phyloP scores from a whole-genome alignment of 2,329 filamentous ascomycete species.

The Atkinsonella texensis region DNA sequence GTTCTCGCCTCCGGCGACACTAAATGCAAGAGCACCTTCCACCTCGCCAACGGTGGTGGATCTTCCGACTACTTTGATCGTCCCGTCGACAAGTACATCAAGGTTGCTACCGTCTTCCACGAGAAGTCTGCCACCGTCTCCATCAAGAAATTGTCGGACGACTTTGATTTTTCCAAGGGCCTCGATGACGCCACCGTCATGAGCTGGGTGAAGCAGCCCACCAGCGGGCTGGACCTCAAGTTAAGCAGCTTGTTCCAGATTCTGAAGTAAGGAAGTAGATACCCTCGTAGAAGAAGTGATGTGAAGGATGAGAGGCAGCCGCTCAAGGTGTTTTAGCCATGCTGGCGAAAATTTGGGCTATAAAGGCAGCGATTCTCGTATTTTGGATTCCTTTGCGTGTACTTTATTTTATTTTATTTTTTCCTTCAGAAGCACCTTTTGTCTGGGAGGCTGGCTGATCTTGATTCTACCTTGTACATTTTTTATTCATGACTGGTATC shows the following conservation, averaged over 20 bases:
- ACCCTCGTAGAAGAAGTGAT: background rate
- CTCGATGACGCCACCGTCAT: slow-evolving; percentile 27
- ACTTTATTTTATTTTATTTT: background rate
- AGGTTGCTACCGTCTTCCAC: slow-evolving; percentile 52
- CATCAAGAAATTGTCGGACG: slow-evolving; percentile 39
- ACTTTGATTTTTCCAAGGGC: slow-evolving; percentile 27
- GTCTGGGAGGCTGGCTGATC: background rate
- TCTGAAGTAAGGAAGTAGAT: background rate
- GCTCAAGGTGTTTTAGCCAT: background rate
- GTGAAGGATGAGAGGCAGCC: background rate
- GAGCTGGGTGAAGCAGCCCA: slow-evolving; percentile 17
- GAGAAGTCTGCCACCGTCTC: slow-evolving; percentile 36
- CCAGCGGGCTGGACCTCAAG: slow-evolving; percentile 1
- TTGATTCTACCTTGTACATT: background rate
- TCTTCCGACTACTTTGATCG: slow-evolving; percentile 62
- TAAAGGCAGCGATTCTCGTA: background rate
- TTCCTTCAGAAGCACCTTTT: background rate
- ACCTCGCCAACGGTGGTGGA: slow-evolving; percentile 50
- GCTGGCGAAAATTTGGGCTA: background rate
- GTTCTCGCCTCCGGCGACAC: slow-evolving; percentile 52
- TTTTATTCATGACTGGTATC: background rate
- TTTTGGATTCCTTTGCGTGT: background rate
- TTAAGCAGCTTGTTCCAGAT: slow-evolving; percentile 15
- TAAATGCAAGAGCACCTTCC: slow-evolving; percentile 59
- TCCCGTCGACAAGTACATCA: slow-evolving; percentile 46